Base-by-base conservation (phyloP, 2,329 filamentous ascomycete genomes). In the Bipolaris zeicola region DNA sequence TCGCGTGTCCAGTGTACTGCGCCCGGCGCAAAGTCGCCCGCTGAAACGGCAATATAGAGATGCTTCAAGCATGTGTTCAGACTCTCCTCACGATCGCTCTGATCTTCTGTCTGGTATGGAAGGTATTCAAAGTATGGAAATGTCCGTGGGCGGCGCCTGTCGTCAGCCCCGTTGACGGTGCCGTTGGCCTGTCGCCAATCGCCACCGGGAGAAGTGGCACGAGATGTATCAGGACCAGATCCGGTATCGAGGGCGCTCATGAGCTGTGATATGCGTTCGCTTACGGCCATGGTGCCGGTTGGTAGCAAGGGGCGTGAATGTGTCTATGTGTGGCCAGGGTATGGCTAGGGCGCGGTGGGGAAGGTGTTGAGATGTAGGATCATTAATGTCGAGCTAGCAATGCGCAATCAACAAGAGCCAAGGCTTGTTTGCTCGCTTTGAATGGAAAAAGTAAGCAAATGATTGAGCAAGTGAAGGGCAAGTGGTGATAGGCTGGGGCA, bases 1-100 rank as follows among this genome's bases (percentile, higher is more conserved):
- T 99, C 95, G 65, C 94, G 88, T 14, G 95, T 97, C 95, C 95
- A 99, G 78, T 99, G 94, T 59, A 96, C 83, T 26, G 94, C 95
- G 33, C 95, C 95, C 0, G 94, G 91, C 22, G 90, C 89, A 77
- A 98, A 98, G 77, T 99, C 95, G 64, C 96, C 92, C 3, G 95
- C 89, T 73, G 92, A 89, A 62, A 99, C 83, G 55, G 94, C 87
- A 67, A 97, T 91, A 76, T 96, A 98, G 28, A 99, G 88, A 71
- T 96, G 91, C 75, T 93, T 95, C 66, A 98, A 83, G 67, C 97
- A 98, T 73, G 92, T 91, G 43, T 89, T 84, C 44, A 99, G 81
- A 60, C 93, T 92, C 48, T 83, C 84, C 73, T 96, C 88, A 62
- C 93, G 86, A 77, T 92, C 85, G 33, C 82, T 75, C 61, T 94